Conservation (phyloP, 441 rosid species). For the Jatropha podagrica region DNA sequence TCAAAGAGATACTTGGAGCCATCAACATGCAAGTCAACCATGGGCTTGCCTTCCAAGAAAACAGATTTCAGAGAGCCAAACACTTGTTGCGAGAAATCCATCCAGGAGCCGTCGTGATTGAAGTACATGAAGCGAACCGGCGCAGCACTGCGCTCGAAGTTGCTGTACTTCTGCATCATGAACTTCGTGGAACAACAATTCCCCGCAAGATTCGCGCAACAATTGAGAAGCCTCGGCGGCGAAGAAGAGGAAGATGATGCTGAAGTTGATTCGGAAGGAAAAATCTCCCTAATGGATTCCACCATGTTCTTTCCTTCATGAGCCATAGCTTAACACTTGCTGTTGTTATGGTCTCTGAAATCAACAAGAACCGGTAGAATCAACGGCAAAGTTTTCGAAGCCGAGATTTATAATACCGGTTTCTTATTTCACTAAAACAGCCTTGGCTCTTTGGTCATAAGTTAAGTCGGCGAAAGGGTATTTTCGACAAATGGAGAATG, state of each 20-base stretch:
- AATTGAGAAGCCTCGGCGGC: background rate
- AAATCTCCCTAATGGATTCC: constrained; percentile 24
- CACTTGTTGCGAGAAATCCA: constrained; percentile 34
- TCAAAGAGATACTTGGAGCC: constrained; percentile 42
- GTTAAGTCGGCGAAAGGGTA: background rate
- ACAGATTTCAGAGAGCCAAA: constrained; percentile 24
- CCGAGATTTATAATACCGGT: background rate
- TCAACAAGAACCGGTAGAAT: background rate
- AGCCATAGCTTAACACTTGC: constrained; percentile 4
- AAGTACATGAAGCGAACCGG: constrained; percentile 44
- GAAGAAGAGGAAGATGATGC: background rate
- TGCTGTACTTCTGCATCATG: constrained; percentile 20
- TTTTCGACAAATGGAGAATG: background rate
- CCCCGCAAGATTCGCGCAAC: background rate
- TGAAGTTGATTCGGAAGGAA: background rate
- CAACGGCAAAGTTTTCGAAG: background rate
- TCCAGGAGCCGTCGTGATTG: constrained; percentile 34
- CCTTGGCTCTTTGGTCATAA: background rate
- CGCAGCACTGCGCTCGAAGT: constrained; percentile 30
- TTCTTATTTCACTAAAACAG: background rate
- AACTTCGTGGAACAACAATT: background rate
- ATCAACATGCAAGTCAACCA: constrained; percentile 27
- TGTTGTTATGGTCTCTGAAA: background rate
- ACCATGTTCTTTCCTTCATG: constrained; percentile 21
- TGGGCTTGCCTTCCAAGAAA: constrained; percentile 34